Conservation (phyloP, 495 filamentous ascomycete genomes). For the Aspergillus egyptiacus region DNA sequence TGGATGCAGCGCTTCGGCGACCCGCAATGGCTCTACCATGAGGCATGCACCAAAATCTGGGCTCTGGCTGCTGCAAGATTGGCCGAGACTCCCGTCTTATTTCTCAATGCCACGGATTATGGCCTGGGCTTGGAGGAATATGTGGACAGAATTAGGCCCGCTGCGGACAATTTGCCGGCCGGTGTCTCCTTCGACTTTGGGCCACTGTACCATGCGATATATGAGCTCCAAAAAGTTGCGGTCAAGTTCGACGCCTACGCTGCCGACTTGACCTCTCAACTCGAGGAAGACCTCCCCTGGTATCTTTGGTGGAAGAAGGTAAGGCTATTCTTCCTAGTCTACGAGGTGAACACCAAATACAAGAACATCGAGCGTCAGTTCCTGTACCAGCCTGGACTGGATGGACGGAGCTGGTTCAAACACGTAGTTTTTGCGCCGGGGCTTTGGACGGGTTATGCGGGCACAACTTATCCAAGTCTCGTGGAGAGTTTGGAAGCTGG, state of each 20-base stretch:
- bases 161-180: slow-evolving; percentile 28
- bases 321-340: slow-evolving; percentile 50
- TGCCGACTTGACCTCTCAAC: slow-evolving; percentile 45
- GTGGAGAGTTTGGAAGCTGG: slow-evolving; percentile 54
- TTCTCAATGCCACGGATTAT: slow-evolving; percentile 46
- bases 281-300: slow-evolving; percentile 58
- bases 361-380: slow-evolving; percentile 59
- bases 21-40: slow-evolving; percentile 55
- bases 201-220: slow-evolving; percentile 42
- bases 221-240: slow-evolving; percentile 41
- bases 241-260: slow-evolving; percentile 49
- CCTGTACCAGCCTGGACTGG: slow-evolving; percentile 51
- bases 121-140: slow-evolving; percentile 40
- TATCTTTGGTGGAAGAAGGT: slow-evolving; percentile 70
- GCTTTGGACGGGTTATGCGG: slow-evolving; percentile 83
- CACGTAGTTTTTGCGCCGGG: slow-evolving; percentile 70
- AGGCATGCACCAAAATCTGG: slow-evolving; percentile 54
- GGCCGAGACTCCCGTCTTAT: slow-evolving; percentile 42
- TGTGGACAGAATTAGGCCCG: slow-evolving; percentile 48
- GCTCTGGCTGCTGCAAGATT: slow-evolving; percentile 43
- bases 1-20: slow-evolving; percentile 73
- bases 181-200: slow-evolving; percentile 37
- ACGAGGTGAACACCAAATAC: slow-evolving; percentile 53
- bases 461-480: slow-evolving; percentile 60
- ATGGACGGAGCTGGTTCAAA: slow-evolving; percentile 59